These are phyloP conservation scores for Pneumocystis murina DNA, from an alignment of 1,139 yeast genomes.

Conservation along the genomic window DNA sequence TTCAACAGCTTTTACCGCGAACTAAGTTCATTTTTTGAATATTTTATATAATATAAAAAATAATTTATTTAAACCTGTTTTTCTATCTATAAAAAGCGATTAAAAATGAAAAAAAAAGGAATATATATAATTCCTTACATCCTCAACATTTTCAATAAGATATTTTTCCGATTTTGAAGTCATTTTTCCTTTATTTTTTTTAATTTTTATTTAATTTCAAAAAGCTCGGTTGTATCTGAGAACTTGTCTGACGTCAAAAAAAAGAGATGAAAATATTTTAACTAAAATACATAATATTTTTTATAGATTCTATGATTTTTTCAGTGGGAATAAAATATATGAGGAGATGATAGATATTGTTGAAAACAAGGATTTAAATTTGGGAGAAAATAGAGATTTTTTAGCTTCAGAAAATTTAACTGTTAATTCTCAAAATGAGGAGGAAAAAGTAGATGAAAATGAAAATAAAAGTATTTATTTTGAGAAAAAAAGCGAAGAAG, in stretches of 20 bases:
- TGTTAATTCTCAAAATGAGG: background rate
- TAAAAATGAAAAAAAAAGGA: background rate
- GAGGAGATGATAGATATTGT: background rate
- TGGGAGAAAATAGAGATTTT: background rate
- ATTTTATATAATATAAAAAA: background rate
- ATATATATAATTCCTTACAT: conserved; percentile 19
- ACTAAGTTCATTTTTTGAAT: conserved; percentile 66
- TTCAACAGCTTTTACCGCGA: conserved; percentile 92
- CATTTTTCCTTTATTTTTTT: background rate
- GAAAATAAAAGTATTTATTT: background rate
- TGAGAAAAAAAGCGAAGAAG: background rate
- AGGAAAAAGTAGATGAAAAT: background rate
- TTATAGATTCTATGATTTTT: too few relatives aligned
- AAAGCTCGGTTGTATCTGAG: too few relatives aligned
- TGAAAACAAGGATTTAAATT: background rate
- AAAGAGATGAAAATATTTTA: too few relatives aligned
- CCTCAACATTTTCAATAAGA: conserved; percentile 46
- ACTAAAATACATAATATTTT: too few relatives aligned
- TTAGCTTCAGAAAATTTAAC: background rate
- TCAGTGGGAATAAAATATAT: too few relatives aligned
- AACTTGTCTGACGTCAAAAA: too few relatives aligned
- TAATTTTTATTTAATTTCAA: too few relatives aligned
- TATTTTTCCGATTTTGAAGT: conserved; percentile 35
- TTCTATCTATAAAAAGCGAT: conserved; percentile 7
- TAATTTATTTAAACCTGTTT: conserved; percentile 1